Evolutionary conservation across 2,329 filamentous ascomycete genomes (phyloP).

Genomic region (Thielaviopsis populi): DNA sequence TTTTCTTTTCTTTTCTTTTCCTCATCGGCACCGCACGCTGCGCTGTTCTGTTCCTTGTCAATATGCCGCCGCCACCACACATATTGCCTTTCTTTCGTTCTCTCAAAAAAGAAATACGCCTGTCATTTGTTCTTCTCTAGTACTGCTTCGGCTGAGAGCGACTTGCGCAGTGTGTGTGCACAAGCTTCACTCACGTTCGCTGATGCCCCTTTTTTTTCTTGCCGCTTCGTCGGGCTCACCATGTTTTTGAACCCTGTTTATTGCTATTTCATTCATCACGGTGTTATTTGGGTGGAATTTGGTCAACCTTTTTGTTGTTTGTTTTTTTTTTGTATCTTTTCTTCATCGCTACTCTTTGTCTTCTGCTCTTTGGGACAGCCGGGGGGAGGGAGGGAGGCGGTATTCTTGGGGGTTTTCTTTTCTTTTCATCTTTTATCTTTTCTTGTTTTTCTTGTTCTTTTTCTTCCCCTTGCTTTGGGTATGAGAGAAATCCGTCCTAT

Average conservation of each 20-base stretch:
- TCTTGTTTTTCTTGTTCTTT: neutral
- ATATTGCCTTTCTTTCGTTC: too few species aligned
- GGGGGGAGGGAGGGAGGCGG: too few species aligned
- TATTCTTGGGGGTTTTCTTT: neutral
- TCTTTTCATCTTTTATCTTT: neutral
- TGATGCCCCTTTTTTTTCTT: neutral
- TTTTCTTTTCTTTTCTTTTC: too few species aligned
- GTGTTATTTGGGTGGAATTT: neutral
- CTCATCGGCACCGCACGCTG: too few species aligned
- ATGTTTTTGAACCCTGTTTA: neutral
- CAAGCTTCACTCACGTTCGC: too few species aligned
- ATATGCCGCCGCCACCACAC: too few species aligned
- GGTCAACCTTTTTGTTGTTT: neutral
- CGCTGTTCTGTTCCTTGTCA: too few species aligned
- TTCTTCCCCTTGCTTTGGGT: neutral
- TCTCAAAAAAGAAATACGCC: too few species aligned
- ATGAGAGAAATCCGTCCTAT: neutral
- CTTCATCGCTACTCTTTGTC: neutral
- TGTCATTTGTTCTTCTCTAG: too few species aligned
- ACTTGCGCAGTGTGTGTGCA: too few species aligned
- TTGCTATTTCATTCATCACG: neutral
- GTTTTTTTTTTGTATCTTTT: neutral
- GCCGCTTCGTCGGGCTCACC: neutral
- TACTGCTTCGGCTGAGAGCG: too few species aligned
- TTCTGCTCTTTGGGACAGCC: neutral